Evolutionary conservation across 148 eudicot genomes (phyloP).

Genomic region (Pouteria glomerata): DNA sequence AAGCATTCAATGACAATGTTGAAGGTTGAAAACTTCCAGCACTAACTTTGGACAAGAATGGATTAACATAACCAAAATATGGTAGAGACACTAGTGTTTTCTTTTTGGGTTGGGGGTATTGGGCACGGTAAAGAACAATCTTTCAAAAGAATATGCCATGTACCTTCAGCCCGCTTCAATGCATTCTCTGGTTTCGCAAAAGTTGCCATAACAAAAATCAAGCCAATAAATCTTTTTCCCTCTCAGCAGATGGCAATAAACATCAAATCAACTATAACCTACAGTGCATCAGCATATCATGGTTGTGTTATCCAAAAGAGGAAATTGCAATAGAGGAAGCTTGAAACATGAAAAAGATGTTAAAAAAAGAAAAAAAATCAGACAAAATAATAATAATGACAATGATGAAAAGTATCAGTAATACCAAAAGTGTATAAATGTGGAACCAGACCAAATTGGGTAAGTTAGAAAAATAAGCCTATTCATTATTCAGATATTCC

Average conservation of each 20-base stretch:
- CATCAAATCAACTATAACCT: conserved; percentile 14
- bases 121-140: no score
- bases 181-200: conserved; percentile 73
- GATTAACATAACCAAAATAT: neutral
- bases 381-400: no score
- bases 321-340: no score
- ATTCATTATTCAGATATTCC: no score
- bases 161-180: conserved; percentile 75
- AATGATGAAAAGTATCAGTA: no score
- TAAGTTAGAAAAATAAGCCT: no score
- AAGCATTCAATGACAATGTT: neutral
- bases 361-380: no score
- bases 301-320: neutral
- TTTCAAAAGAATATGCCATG: neutral
- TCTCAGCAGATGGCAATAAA: conserved; percentile 8
- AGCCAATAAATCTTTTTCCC: neutral
- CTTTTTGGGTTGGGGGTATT: no score
- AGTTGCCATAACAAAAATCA: conserved; percentile 43
- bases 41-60: neutral
- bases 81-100: neutral
- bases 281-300: neutral
- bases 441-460: no score
- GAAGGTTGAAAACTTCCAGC: neutral
- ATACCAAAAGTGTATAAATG: neutral
- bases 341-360: no score